A percentile compares a stretch with the other conserved stretches of the same genome.
These are phyloP conservation scores for Leccinum olivaceopallidum DNA, from an alignment of 768 basidiomycete species.

Conservation along the genomic window DNA sequence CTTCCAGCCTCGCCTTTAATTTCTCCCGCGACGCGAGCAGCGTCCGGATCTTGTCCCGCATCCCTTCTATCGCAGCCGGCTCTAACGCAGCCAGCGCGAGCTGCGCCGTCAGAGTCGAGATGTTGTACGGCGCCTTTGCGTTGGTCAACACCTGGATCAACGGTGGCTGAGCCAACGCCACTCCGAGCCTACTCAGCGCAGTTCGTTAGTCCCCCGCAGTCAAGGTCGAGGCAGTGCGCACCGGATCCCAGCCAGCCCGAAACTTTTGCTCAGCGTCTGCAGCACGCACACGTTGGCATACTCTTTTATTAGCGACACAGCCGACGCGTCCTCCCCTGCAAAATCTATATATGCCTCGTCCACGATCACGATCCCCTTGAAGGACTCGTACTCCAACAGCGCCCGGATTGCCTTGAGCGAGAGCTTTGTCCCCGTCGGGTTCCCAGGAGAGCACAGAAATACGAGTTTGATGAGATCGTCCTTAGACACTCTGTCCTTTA, in stretches of 20 bases:
- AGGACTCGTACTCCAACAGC: conserved; percentile 75
- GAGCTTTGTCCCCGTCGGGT: conserved; percentile 90
- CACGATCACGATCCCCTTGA: conserved; percentile 89
- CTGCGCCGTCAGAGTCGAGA: conserved; percentile 85
- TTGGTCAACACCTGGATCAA: conserved; percentile 90
- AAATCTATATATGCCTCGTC: conserved; percentile 99
- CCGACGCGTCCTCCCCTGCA: conserved; percentile 58
- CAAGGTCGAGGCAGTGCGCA: conserved; percentile 36
- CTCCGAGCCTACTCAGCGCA: conserved; percentile 63
- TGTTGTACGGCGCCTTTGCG: conserved; percentile 97
- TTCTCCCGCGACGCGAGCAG: conserved; percentile 57
- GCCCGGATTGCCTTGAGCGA: conserved; percentile 65
- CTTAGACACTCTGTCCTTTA: conserved; percentile 65
- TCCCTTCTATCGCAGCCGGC: conserved; percentile 55
- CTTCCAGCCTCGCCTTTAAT: conserved; percentile 52
- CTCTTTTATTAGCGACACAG: conserved; percentile 68
- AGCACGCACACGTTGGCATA: conserved; percentile 92
- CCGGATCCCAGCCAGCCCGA: conserved; percentile 95
- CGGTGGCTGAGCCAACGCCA: conserved; percentile 86
- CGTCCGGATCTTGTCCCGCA: conserved; percentile 63
- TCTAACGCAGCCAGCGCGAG: conserved; percentile 82
- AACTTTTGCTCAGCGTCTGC: conserved; percentile 96
- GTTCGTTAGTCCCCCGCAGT: not conserved
- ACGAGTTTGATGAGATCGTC: conserved; percentile 86
- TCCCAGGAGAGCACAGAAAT: conserved; percentile 96